Conservation (phyloP, 805 yeast species). For the Starmera amethionina region DNA sequence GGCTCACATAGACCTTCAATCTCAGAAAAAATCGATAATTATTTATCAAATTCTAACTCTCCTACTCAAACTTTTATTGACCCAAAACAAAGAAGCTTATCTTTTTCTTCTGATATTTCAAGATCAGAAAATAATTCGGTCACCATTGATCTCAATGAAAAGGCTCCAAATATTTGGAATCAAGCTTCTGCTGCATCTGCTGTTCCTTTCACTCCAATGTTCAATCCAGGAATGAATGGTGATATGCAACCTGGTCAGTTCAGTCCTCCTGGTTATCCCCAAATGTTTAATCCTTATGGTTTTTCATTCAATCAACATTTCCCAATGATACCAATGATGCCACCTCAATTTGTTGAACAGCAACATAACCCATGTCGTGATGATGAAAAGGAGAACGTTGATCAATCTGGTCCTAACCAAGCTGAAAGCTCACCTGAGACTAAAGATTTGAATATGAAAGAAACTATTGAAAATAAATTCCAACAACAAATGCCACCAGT, state of each 20-base stretch:
- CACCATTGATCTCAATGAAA: slow-evolving; percentile 19
- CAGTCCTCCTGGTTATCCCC: slow-evolving; percentile 15
- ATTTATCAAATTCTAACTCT: slow-evolving; percentile 31
- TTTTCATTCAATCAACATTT: slow-evolving; percentile 23
- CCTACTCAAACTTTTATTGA: slow-evolving; percentile 32
- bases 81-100: slow-evolving; percentile 10
- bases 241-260: slow-evolving; percentile 4
- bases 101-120: slow-evolving; percentile 18
- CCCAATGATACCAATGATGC: slow-evolving; percentile 25
- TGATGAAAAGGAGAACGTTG: background rate
- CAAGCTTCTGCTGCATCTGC: slow-evolving; percentile 61
- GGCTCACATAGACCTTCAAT: slow-evolving; percentile 16
- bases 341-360: slow-evolving; percentile 12
- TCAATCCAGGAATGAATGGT: slow-evolving; percentile 15
- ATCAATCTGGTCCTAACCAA: background rate
- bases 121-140: slow-evolving; percentile 26
- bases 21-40: slow-evolving; percentile 53
- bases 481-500: slow-evolving; percentile 11
- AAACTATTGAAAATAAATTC: background rate
- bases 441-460: too few species aligned
- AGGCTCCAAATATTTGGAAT: slow-evolving; percentile 45
- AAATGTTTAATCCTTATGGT: slow-evolving; percentile 24
- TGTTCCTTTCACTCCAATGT: slow-evolving; percentile 41
- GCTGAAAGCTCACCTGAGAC: background rate
- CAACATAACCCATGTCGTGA: background rate